Conservation (phyloP, 2,329 filamentous ascomycete species). For the Ramularia endophylla region DNA sequence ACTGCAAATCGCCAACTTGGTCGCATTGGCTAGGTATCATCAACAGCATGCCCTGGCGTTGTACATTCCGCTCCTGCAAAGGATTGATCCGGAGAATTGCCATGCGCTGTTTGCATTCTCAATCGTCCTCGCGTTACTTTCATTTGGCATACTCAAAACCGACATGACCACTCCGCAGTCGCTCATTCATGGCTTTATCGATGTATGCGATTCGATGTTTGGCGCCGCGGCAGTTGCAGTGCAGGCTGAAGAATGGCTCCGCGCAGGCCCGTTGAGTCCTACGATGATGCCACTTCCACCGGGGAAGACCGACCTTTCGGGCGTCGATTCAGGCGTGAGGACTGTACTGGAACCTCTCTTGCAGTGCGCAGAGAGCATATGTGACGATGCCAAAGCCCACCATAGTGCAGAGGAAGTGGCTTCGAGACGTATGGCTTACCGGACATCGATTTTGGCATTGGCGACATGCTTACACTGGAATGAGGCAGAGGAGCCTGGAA, state of each 20-base stretch:
- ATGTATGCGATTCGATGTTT: constrained; percentile 15
- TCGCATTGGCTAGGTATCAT: constrained; percentile 18
- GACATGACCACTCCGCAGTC: constrained; percentile 5
- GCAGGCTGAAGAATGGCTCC: constrained; percentile 11
- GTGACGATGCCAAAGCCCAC: background rate
- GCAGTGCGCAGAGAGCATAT: constrained; percentile 2
- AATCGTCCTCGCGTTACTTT: constrained; percentile 11
- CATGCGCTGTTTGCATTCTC: constrained; percentile 20
- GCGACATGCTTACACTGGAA: no score
- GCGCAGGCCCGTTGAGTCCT: constrained; percentile 6
- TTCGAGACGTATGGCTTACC: constrained; percentile 10
- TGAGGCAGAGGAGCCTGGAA: no score
- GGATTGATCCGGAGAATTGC: constrained; percentile 18
- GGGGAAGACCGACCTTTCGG: constrained; percentile 7
- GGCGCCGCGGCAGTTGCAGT: constrained; percentile 14
- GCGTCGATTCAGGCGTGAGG: constrained; percentile 9
- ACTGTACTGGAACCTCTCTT: constrained; percentile 13
- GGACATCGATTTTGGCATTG: constrained; percentile 13
- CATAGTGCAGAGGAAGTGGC: constrained; percentile 1
- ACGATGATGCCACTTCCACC: constrained; percentile 10
- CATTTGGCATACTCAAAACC: constrained; percentile 14
- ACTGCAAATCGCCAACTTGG: constrained; percentile 5
- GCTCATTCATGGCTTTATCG: constrained; percentile 12
- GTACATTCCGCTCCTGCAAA: constrained; percentile 18
- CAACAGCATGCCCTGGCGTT: constrained; percentile 19